Evolutionary conservation across 2,329 filamentous ascomycete species (phyloP).

Genomic region (Fusarium irregulare): DNA sequence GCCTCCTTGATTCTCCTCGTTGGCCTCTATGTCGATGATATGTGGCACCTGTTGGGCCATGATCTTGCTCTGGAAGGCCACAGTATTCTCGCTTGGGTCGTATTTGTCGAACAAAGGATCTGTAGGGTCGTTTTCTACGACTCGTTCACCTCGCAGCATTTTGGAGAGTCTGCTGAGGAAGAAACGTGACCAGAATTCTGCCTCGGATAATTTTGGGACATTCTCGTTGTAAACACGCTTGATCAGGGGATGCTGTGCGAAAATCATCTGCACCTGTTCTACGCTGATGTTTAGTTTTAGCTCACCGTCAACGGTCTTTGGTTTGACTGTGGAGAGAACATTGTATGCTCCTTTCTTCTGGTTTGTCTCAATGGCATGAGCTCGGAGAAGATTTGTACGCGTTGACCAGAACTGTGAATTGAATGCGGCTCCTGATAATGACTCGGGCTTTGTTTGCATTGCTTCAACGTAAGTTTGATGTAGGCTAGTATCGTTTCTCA

Average conservation of each 20-base stretch:
- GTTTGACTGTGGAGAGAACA: slow-evolving; percentile 89
- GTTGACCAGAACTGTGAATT: slow-evolving; percentile 96
- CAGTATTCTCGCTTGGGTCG: slow-evolving; percentile 76
- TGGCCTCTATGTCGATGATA: slow-evolving; percentile 92
- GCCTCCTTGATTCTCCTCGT: slow-evolving; percentile 94
- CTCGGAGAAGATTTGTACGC: slow-evolving; percentile 83
- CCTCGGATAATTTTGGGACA: slow-evolving; percentile 82
- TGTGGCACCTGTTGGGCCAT: slow-evolving; percentile 79
- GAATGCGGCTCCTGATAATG: slow-evolving; percentile 83
- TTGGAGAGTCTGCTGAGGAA: slow-evolving; percentile 92
- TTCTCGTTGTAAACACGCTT: slow-evolving; percentile 93
- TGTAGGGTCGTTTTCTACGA: slow-evolving; percentile 78
- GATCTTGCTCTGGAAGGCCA: slow-evolving; percentile 63
- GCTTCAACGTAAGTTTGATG: slow-evolving; percentile 90
- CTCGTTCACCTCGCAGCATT: slow-evolving; percentile 88
- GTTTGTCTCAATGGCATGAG: slow-evolving; percentile 87
- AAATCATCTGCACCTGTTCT: slow-evolving; percentile 93
- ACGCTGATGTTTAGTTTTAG: slow-evolving; percentile 86
- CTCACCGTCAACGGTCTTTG: slow-evolving; percentile 61
- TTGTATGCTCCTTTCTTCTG: slow-evolving; percentile 94
- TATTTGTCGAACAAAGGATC: slow-evolving; percentile 90
- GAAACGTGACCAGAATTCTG: slow-evolving; percentile 92
- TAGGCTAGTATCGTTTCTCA: slow-evolving; percentile 81
- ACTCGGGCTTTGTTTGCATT: slow-evolving; percentile 82
- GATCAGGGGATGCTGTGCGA: slow-evolving; percentile 91